Base-by-base conservation (phyloP, 495 filamentous ascomycete genomes). In the Glonium stellatum region DNA sequence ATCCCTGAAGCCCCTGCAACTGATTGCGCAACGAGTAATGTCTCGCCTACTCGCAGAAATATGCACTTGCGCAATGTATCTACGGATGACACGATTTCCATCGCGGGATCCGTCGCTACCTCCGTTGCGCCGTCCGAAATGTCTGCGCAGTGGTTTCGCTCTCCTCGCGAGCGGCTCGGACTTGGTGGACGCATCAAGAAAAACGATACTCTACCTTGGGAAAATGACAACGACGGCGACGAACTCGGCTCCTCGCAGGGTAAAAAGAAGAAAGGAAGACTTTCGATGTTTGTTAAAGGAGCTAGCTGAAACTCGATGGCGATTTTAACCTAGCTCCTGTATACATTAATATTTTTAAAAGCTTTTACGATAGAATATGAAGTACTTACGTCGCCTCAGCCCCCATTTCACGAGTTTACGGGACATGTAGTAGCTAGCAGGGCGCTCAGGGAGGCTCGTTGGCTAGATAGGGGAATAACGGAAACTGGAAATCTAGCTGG, bases 161-260 rank as follows among this genome's bases (percentile, higher is more conserved):
- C 67, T 11, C 67, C 71, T 15, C 69, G 69, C 52, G 69, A 74
- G 58, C 61, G 71, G 37, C 65, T 74, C 6, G 70, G 71, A 1
- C 55, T 71, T 6, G 70, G 70, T 31, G 66, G 69, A 0, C 63
- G 57, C 36, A 61, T 72, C 21, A 58, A 46, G 11, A 64, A 67
- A 54, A 58, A 47, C n/a, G 66, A 67, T 34, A 54, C 57, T 8
- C 34, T 68, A 18, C 70, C 72, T 10, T 72, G 70, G 72, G 69
- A 71, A 49, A 57, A 34, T 19, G 55, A 56, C 27, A 31, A 6
- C 10, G 64, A 61, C 0, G 47, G 31, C 13, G 18, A 11, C 13
- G 39, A 44, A 4, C 13, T 44, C 35, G 54, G 60, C 21, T 8
- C 54, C 12, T 9, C 31, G 37, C 59, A 37, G 62, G 55, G 60